Base-by-base conservation (phyloP, 192 early-diverging fungal genomes). In the Coemansia aciculifera region DNA sequence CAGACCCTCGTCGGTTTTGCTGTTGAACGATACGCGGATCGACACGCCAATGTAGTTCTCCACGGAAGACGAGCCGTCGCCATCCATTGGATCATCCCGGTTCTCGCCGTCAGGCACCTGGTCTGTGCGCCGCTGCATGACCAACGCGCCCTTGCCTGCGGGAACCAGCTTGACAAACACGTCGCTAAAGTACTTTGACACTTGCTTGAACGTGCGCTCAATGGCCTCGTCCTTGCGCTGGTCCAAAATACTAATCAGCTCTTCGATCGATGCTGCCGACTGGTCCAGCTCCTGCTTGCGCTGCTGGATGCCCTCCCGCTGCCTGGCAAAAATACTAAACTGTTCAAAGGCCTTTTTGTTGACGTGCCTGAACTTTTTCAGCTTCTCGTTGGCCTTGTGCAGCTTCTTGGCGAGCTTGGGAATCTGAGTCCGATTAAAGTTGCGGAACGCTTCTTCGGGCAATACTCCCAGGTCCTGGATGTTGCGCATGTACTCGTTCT, bases 261-360 rank as follows among this genome's bases (percentile, higher is more conserved):
- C 90, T 54, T 85, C 81, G 74, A 98, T 99, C 0, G 97, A 85
- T 80, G 89, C 62, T 2, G 75, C 67, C 24, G 95, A 93, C 57
- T 87, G 87, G 77, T 98, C 94, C 49, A 98, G 79, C 79, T 99
- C 97, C 21, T 85, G 84, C 72, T 94, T 97, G 51, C 96, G 86
- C 67, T 91, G 81, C 37, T 86, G 85, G 34, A 99, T 88, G 39
- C 86, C 75, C 56, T 95, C 94, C 13, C 90, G 87, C 69, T 98
- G 96, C 66, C 92, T 90, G 2, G 93, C 95, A 75, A 98, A 99
- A 69, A 92, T 94, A 69, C 79, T 88, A 71, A 93, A 98, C 83
- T 99, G 97, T 85, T 99, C 97, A 81, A 95, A 95, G 0, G 97
- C 97, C 79, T 97, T 96, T 74, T 97, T 99, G 87, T 99, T 99